Conservation (phyloP, 78 protist genomes). For the Dictyostelium firmibasis region DNA sequence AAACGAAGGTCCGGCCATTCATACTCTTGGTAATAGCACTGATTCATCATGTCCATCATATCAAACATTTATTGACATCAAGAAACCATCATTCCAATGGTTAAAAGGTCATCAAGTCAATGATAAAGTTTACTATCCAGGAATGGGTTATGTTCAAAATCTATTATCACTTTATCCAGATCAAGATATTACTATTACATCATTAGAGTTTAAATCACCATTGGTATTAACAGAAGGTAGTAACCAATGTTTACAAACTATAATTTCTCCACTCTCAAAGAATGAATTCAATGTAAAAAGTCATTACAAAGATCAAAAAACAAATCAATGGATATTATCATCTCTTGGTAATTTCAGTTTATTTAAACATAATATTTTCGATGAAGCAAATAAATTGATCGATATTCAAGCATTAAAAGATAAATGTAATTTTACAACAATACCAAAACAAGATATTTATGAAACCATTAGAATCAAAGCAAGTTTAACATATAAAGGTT, state of each 20-base stretch:
- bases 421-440: constrained; percentile 18
- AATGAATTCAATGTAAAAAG: neutral
- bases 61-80: constrained; percentile 23
- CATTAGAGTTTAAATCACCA: constrained; percentile 44
- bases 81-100: constrained; percentile 1
- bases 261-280: neutral
- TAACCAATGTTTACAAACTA: neutral
- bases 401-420: neutral
- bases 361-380: neutral
- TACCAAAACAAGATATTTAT: constrained; percentile 13
- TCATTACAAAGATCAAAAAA: neutral
- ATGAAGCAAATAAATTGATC: neutral
- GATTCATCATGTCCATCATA: neutral
- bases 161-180: neutral
- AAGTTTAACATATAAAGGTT: neutral
- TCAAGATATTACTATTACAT: neutral
- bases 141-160: constrained; percentile 27
- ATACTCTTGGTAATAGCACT: neutral
- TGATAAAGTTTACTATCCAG: constrained; percentile 26
- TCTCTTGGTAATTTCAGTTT: neutral
- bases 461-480: neutral
- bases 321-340: neutral
- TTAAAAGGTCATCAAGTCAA: constrained; percentile 48
- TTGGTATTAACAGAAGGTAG: constrained; percentile 12
- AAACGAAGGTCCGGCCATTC: neutral